Base-by-base conservation (phyloP, 1,284 basidiomycete species). In the Lignosus rhinocerotis region DNA sequence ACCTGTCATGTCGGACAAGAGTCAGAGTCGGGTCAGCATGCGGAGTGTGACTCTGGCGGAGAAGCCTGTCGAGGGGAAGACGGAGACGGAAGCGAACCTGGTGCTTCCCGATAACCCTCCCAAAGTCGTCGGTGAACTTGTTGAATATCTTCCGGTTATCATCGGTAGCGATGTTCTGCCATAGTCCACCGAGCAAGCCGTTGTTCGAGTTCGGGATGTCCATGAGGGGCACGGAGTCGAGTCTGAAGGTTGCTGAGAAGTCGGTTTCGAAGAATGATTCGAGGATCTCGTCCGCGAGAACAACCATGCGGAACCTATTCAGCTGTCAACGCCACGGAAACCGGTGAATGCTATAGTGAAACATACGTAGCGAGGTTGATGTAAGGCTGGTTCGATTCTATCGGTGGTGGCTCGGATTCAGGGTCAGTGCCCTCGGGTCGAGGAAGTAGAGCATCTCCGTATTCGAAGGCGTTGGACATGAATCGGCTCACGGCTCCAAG, bases 401-500 rank as follows among this genome's bases (percentile, higher is more conserved):
- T 78, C 59, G 77, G 79, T 44, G 77, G 78, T 34, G 70, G 76
- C 63, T 80, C 78, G 42, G 79, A 80, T 10, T 78, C 78, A 6
- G 75, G 72, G 53, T 79, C 72, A 49, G 70, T 64, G 67, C 69
- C 72, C 70, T 74, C 76, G 78, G 75, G 69, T 67, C 78, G 80
- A 58, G 81, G 90, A 58, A 86, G 80, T 58, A 88, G 81, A 9
- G 93, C 90, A 74, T 97, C 95, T 3, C 94, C 96, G 62, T 96
- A 97, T 70, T 98, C 95, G 70, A 96, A 98, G 0, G 95, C 93
- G 69, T 98, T 98, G 34, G 94, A 90, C 87, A 98, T 96, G 72
- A 98, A 96, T 32, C 94, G 89, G 66, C 93, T 95, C 58, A 98
- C 92, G 25, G 95, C 93, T 2, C 94, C 97, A 42, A 99, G 82